Base-by-base conservation (phyloP, 768 basidiomycete species). In the Pisolithus marmoratus region DNA sequence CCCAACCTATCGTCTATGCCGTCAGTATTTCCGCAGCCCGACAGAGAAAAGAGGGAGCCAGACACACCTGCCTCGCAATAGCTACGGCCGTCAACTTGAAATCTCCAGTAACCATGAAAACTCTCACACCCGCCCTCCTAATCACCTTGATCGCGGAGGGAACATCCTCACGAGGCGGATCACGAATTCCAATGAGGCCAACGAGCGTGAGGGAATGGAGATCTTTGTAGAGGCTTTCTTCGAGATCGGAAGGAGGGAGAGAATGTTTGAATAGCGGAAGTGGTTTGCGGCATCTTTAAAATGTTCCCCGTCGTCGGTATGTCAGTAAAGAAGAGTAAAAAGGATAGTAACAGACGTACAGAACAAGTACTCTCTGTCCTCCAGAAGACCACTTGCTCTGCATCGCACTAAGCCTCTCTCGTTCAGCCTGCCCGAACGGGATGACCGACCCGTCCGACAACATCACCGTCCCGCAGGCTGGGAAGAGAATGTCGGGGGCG, bases 61-160 rank as follows among this genome's bases (percentile, higher is more conserved):
- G 63, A 38, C 65, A 64, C 41, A 79, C 78, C 56, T 74, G 70
- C 36, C 69, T 64, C 0, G 74, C 76, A 48, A 82, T 81, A 5
- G 78, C 72, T 6, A 73, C 70, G 0, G 80, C 80, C 0, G 80
- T 82, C 55, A 78, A 63, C 43, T 74, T 67, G 62, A 79, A 79
- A 59, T 81, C 80, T 44, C 80, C 80, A 0, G 80, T 82, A 22
- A 82, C 70, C 78, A 82, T 81, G 53, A 78, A 74, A 17, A 81
- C 74, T 22, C 74, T 71, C 45, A 79, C 73, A 20, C 81, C 80
- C 1, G 81, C 81, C 47, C 66, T 62, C 22, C 75, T 65, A 57
- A 76, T 78, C 44, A 74, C 66, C 3, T 67, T 54, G 2, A 83
- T 76, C 7, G 81, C 73, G 0, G 63, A 65, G 2, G 71, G 69